Conservation (phyloP, 208 protist genomes). For the Wallacemonas sp. region DNA sequence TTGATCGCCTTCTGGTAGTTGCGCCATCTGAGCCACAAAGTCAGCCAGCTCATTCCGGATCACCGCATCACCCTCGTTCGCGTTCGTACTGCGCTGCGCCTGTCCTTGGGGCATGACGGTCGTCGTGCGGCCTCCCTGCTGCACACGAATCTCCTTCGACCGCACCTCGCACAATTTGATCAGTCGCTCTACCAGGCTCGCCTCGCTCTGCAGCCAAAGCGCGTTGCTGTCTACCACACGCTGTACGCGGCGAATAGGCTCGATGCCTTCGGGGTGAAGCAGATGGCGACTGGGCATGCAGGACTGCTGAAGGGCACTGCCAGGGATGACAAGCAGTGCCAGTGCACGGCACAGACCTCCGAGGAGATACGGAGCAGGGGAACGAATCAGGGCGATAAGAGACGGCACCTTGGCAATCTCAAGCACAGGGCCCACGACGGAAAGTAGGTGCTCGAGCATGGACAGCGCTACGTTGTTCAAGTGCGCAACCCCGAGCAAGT, state of each 20-base stretch:
- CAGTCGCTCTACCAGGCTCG: constrained; percentile 48
- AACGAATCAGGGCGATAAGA: constrained; percentile 54
- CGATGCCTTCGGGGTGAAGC: constrained; percentile 54
- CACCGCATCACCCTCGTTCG: no score
- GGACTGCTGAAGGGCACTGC: constrained; percentile 41
- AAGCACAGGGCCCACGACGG: constrained; percentile 70
- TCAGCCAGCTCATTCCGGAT: no score
- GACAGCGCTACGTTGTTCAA: constrained; percentile 31
- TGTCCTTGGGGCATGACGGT: constrained; percentile 25
- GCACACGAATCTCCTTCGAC: constrained; percentile 25
- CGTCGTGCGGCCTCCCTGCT: constrained; percentile 34
- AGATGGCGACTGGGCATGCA: constrained; percentile 38
- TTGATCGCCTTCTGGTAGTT: no score
- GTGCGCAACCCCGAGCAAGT: constrained; percentile 50
- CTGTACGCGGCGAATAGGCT: constrained; percentile 63
- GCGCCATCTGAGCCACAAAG: no score
- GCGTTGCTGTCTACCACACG: constrained; percentile 84
- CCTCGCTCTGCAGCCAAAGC: constrained; percentile 69
- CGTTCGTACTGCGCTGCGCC: no score
- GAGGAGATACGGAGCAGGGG: constrained; percentile 30
- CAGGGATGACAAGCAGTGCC: constrained; percentile 67
- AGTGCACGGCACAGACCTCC: constrained; percentile 66
- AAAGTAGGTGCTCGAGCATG: constrained; percentile 70
- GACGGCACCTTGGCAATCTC: constrained; percentile 66
- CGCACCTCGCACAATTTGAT: constrained; percentile 69